Evolutionary conservation across 345 rosid species (phyloP), one percentile per base, ranked within the genome.

Genomic region (Eucalyptus coolabah): DNA sequence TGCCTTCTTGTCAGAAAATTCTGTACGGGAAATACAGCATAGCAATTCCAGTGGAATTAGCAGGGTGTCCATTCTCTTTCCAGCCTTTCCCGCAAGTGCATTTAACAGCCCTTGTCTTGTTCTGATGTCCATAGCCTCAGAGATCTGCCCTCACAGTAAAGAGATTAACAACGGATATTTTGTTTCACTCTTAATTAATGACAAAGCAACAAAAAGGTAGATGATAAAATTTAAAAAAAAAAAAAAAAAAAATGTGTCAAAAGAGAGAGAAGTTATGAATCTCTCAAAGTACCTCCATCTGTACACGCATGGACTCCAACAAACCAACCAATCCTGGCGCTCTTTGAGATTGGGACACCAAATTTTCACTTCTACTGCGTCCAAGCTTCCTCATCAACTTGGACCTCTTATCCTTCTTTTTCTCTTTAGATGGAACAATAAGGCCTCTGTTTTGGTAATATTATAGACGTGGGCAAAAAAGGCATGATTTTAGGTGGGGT

Each of bases 51-150:
- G 92, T 69, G 99, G 99, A 89, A 98, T 91, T 90, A 98, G 90
- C 77, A 98, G 91, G 86, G 97, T 92, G 89, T 97, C 98, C 99
- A 98, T 97, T 94, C 99, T 94, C 93, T 98, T 98, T 47, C 99
- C 99, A 88, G 91, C 93, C 95, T 98, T 98, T 87, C 99, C 98
- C 26, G 94, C 92, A 86, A 97, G 94, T 87, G 98, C 97, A 93
- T 95, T 96, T 82, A 98, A 98, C 92, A 98, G 92, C 83, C 99
- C 99, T 89, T 96, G 96, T 90, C 99, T 94, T 89, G 99, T 98
- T 90, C 99, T 94, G 91, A 96, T 94, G 93, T 98, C 99, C 99
- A 98, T 96, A 89, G 93, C 96, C 94, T 98, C 99, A 50, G 99
- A 95, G 91, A 98, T 94, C 99, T 98, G 93, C 88, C 91, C 47